Evolutionary conservation across 2,329 filamentous ascomycete genomes (phyloP), one percentile per base, ranked within the genome.

Genomic region (Penicillium expansum): DNA sequence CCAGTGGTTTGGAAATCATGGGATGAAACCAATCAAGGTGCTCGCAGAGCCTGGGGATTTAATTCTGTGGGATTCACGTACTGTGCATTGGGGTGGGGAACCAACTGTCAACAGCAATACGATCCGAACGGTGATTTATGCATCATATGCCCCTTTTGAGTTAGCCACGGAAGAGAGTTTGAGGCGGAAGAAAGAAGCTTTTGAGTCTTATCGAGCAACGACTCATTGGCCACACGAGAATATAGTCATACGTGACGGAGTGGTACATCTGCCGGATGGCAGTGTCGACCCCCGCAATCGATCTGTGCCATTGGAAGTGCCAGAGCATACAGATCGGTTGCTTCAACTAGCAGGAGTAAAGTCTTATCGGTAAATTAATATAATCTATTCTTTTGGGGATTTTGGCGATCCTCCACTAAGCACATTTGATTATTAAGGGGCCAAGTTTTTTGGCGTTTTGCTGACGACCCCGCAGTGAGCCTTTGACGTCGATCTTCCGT

Each of bases 41-140:
- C 42, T 58, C 20, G 76, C 76, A 14, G 75, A 76, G n/a, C 76
- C 77, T 0, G 77, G 77, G 13, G 77, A 79, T 37, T 62, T 79
- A 52, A 64, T 79, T 77, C 14, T 51, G 10, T 55, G 75, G 74
- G 74, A 77, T 56, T 69, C 64, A n/a, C 68, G 53, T 13, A 55
- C 53, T 22, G 39, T 55, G 6, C 53, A 55, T 18, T 51, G 47
- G 72, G 60, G 63, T 37, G 63, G 63, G 11, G 62, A 64, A 47
- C 62, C 63, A 7, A 65, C 59, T 2, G 37, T 30, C 1, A 27
- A 63, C 30, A 65, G 63, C 18, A 39, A 61, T 13, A 62, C 57
- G 10, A 66, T 65, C 22, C 53, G 63, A 44, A 65, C 62, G 1
- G 63, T 64, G 11, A 65, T 65, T n/a, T 64, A 64, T 56, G 61